A percentile compares a stretch with the other conserved stretches of the same genome.
These are phyloP conservation scores for Coccomyxa sp. DNA, from an alignment of 139 green algal species.

Conservation along the genomic window DNA sequence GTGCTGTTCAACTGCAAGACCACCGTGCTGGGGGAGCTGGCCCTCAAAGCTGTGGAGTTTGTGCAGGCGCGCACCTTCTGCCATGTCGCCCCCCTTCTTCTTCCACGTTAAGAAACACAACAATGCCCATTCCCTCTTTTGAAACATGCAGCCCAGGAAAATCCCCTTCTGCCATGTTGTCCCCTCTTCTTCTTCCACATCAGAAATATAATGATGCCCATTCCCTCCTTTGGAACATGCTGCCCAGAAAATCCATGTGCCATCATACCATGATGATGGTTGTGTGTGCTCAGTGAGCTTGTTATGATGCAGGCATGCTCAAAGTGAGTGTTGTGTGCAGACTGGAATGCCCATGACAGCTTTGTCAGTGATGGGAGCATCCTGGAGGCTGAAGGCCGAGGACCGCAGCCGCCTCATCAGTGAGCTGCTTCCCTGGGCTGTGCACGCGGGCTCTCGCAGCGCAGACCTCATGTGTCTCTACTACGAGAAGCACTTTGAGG, in stretches of 20 bases:
- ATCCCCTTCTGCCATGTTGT: not conserved
- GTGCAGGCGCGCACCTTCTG: constrained; percentile 59
- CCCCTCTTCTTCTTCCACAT: not conserved
- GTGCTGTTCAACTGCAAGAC: constrained; percentile 91
- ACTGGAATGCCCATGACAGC: constrained; percentile 92
- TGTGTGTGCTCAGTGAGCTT: too few relatives aligned
- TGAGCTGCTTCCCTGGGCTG: constrained; percentile 84
- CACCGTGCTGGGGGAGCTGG: constrained; percentile 89
- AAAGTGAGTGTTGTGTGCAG: constrained; percentile 33
- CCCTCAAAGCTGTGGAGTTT: constrained; percentile 93
- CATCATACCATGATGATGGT: too few relatives aligned
- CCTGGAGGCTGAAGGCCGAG: constrained; percentile 53
- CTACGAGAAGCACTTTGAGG: constrained; percentile 83
- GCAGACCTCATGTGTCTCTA: constrained; percentile 84
- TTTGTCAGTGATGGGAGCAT: constrained; percentile 72
- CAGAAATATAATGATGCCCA: not conserved
- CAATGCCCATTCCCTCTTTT: not conserved
- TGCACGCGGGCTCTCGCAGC: constrained; percentile 62
- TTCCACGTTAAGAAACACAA: not conserved
- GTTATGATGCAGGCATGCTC: too few relatives aligned
- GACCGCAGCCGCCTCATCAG: constrained; percentile 55
- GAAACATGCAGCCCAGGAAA: too few relatives aligned
- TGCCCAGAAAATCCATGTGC: too few relatives aligned
- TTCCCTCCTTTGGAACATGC: not conserved
- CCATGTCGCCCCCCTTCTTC: not conserved